A percentile compares a stretch with the other conserved stretches of the same genome.
phyloP scores from a whole-genome alignment of 208 protist species.

The Acanthamoeba lugdunensis region DNA sequence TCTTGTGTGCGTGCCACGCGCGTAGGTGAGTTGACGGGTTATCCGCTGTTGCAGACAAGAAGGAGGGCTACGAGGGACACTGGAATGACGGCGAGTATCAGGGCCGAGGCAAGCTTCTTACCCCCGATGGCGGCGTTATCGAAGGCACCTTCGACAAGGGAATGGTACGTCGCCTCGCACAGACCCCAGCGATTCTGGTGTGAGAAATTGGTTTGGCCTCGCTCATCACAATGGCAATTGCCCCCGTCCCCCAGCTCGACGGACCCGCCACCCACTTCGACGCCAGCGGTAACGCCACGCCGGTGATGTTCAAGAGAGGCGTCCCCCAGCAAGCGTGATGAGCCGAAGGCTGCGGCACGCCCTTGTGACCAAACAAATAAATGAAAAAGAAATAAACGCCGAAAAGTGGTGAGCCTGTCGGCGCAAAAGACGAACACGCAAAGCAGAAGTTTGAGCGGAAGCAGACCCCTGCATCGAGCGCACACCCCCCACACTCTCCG shows the following conservation, averaged over 20 bases:
- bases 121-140: neutral
- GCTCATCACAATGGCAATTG: neutral
- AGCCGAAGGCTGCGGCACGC: neutral
- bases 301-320: neutral
- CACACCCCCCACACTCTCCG: no score
- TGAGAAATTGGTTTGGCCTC: no score
- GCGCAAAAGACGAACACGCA: neutral
- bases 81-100: neutral
- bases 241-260: neutral
- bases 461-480: neutral
- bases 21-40: neutral
- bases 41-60: neutral
- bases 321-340: neutral
- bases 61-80: constrained; percentile 15
- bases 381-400: no score
- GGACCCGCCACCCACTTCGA: neutral
- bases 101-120: neutral
- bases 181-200: no score
- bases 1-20: neutral
- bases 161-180: neutral
- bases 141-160: constrained; percentile 29
- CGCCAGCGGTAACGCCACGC: neutral
- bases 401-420: neutral
- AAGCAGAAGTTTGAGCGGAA: neutral
- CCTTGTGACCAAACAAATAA: no score